Base-by-base conservation (phyloP, 1,139 yeast genomes). In the Suhomyces bolitotheri region DNA sequence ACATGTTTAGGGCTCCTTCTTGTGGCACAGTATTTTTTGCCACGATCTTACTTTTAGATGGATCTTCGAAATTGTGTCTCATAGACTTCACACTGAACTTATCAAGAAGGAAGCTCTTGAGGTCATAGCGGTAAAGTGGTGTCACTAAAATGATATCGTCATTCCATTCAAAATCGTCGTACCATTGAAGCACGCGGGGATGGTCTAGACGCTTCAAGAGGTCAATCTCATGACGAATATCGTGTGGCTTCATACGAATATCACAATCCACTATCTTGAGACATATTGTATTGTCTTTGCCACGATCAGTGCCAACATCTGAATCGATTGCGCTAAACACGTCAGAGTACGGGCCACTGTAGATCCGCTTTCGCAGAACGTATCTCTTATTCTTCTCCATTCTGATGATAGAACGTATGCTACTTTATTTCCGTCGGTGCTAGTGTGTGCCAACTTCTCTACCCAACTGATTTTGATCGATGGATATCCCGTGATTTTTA, bases 251-350 rank as follows among this genome's bases (percentile, higher is more conserved):
- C 17, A 56, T 38, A 24, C 50, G 44, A 25, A 68, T 51, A 45
- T 70, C 76, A 29, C 50, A 46, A 46, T 70, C 76, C 16, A 69
- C 68, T 9, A 64, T 55, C 40, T 71, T 71, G 31, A 71, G 50
- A 15, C 71, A 69, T 14, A 64, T 65, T 7, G 31, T 15, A 7
- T 27, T 10, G 1, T 46, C 42, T 4, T 35, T 22, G 8, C 19
- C 22, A 20, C 53, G 21, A 7, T 33, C 12, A 11, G 27, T n/a
- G 2, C 47, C 42, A 2, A 36, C 33, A 7, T 26, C n/a, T 10
- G 16, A 5, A 22, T 56, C 57, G 9, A 32, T 47, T 6, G 62
- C 63, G 27, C 47, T 45, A 41, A 63, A 64, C 3, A 70, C 57
- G 24, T 59, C 60, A n/a, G 71, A 61, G 38, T 60, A 55, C 4